A percentile compares a stretch with the other conserved stretches of the same genome.
phyloP scores from a whole-genome alignment of 441 rosid genomes.

The Breynia disticha region DNA sequence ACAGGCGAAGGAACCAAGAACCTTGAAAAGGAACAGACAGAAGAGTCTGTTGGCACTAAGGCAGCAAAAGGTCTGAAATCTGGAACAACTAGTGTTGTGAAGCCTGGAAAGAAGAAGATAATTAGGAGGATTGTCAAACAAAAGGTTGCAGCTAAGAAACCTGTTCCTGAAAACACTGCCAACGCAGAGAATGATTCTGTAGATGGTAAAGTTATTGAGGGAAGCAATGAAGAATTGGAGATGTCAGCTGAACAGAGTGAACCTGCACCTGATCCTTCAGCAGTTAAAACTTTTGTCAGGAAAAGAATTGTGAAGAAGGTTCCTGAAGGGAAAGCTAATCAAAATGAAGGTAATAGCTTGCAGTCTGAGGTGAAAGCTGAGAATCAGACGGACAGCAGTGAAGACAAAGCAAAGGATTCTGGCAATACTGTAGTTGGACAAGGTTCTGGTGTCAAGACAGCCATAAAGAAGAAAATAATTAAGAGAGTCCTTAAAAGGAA shows the following conservation, averaged over 20 bases:
- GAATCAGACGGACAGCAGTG: slow-evolving; percentile 25
- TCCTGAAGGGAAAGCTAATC: slow-evolving; percentile 24
- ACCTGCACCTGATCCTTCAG: slow-evolving; percentile 29
- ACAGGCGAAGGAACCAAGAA: slow-evolving; percentile 26
- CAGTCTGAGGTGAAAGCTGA: slow-evolving; percentile 36
- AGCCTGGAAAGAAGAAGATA: slow-evolving; percentile 67
- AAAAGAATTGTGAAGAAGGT: slow-evolving; percentile 50
- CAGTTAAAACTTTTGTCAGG: slow-evolving; percentile 40
- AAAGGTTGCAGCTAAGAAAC: slow-evolving; percentile 41
- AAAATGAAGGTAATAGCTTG: slow-evolving; percentile 28
- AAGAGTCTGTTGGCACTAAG: slow-evolving; percentile 33
- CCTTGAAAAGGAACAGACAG: slow-evolving; percentile 33
- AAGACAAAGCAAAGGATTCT: slow-evolving; percentile 38
- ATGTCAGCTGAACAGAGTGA: slow-evolving; percentile 34
- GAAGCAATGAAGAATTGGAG: slow-evolving; percentile 30
- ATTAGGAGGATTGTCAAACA: slow-evolving; percentile 71
- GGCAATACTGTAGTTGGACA: slow-evolving; percentile 25
- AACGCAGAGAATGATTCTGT: slow-evolving; percentile 33
- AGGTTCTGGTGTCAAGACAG: slow-evolving; percentile 44
- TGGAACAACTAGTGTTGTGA: slow-evolving; percentile 33
- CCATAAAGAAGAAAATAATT: slow-evolving; percentile 64
- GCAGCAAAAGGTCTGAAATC: slow-evolving; percentile 36
- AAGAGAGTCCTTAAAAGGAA: slow-evolving; percentile 79
- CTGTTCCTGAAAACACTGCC: slow-evolving; percentile 26
- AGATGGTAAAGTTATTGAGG: slow-evolving; percentile 27